A percentile compares a stretch with the other conserved stretches of the same genome.
Conservation (phyloP, 768 basidiomycete species). For the Cubamyces lactineus region DNA sequence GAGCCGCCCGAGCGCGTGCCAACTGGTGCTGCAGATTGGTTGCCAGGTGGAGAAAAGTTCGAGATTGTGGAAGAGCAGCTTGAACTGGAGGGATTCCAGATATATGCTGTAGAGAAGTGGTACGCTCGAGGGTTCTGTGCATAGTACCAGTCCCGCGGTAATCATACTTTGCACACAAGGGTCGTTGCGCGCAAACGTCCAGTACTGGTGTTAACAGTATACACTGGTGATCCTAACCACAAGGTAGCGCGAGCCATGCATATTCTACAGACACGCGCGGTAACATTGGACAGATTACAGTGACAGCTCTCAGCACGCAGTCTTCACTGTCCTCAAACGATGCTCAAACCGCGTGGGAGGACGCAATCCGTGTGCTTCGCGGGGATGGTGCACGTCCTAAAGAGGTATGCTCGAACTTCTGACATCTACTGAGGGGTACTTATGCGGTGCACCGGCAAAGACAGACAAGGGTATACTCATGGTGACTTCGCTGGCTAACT, state of each 20-base stretch:
- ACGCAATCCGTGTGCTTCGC: constrained; percentile 60
- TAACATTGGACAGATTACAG: constrained; percentile 50
- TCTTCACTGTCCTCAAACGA: constrained; percentile 46
- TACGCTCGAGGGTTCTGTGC: constrained; percentile 32
- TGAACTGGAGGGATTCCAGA: constrained; percentile 67
- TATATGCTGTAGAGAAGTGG: constrained; percentile 91
- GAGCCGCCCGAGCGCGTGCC: constrained; percentile 23
- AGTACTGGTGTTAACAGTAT: constrained; percentile 68
- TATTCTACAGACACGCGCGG: neutral
- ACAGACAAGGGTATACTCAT: constrained; percentile 72
- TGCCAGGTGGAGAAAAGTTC: constrained; percentile 50
- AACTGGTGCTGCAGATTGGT: constrained; percentile 36
- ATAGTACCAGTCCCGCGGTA: neutral
- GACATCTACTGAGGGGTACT: constrained; percentile 1
- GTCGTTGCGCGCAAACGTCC: constrained; percentile 67
- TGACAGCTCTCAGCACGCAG: constrained; percentile 57
- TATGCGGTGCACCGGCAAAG: constrained; percentile 35
- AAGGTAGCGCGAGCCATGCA: constrained; percentile 41
- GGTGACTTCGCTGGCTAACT: constrained; percentile 84
- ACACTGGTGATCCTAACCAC: constrained; percentile 75
- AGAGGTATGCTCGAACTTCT: constrained; percentile 44
- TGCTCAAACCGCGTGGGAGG: constrained; percentile 60
- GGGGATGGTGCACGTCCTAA: constrained; percentile 76
- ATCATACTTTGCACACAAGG: constrained; percentile 41
- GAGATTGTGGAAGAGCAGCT: constrained; percentile 52